Percentiles rank a stretch among this genome's conserved stretches.
phyloP scores from a whole-genome alignment of 768 basidiomycete species.

The Collybia mongolica region DNA sequence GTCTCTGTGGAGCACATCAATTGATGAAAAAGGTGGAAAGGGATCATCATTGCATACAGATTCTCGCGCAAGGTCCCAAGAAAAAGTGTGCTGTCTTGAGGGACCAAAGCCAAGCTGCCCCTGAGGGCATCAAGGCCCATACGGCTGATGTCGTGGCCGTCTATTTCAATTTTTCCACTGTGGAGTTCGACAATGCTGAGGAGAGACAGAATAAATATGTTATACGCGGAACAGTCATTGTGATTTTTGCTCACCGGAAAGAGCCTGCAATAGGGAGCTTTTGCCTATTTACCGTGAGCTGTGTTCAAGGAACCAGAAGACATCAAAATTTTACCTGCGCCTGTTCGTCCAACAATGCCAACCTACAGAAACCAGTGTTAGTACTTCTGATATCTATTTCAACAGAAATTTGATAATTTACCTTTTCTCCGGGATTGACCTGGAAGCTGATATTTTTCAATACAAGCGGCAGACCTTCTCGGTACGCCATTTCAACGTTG shows the following conservation, averaged over 20 bases:
- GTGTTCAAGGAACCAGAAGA: too few species aligned
- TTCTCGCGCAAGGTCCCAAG: conserved; percentile 47
- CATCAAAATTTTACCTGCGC: conserved; percentile 29
- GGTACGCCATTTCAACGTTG: conserved; percentile 57
- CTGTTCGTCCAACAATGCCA: conserved; percentile 48
- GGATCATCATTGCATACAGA: conserved; percentile 24
- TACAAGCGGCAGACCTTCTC: conserved; percentile 63
- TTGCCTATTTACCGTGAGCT: conserved; percentile 32
- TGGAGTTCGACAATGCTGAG: conserved; percentile 58
- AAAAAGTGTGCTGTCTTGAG: conserved; percentile 63
- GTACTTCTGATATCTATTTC: too few species aligned
- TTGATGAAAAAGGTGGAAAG: background rate
- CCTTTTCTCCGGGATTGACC: conserved; percentile 64
- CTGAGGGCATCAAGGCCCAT: conserved; percentile 58
- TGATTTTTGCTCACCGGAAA: conserved; percentile 43
- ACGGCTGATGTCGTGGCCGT: conserved; percentile 48
- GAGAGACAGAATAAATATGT: background rate
- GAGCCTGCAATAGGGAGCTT: conserved; percentile 55
- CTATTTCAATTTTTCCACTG: conserved; percentile 56
- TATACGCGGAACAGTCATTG: background rate
- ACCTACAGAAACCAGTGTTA: conserved; percentile 22
- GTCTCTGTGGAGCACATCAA: conserved; percentile 6
- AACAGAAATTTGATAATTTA: conserved; percentile 24
- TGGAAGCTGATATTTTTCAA: conserved; percentile 59
- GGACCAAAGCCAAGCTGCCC: conserved; percentile 60